Conservation (phyloP, 805 yeast species). For the Wickerhamomyces alni region DNA sequence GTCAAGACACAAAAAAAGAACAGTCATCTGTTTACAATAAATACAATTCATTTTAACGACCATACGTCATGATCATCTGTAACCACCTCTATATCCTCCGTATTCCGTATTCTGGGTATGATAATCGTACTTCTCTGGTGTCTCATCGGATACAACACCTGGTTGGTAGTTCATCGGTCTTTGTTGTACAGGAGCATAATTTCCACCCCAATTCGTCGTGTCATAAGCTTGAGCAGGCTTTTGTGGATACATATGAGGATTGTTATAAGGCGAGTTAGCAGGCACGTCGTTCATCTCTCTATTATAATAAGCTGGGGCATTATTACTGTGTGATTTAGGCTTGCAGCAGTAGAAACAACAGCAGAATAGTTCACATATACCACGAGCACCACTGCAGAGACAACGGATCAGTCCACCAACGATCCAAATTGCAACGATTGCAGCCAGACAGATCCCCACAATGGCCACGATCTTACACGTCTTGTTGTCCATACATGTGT, state of each 20-base stretch:
- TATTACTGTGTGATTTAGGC: neutral
- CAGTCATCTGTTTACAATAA: neutral
- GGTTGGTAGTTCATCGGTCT: constrained; percentile 8
- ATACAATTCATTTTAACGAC: no score
- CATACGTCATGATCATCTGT: neutral
- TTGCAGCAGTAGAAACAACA: constrained; percentile 37
- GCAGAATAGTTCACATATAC: constrained; percentile 46
- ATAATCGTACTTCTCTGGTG: neutral
- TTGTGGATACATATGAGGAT: constrained; percentile 19
- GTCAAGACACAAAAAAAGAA: neutral
- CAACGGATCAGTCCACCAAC: constrained; percentile 50
- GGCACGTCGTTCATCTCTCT: constrained; percentile 7
- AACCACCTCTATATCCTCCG: neutral
- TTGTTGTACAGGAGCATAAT: constrained; percentile 4
- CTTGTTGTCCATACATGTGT: constrained; percentile 72
- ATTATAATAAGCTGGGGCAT: neutral
- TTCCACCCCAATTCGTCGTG: constrained; percentile 1
- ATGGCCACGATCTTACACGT: constrained; percentile 74
- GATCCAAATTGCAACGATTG: constrained; percentile 49
- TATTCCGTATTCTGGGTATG: neutral
- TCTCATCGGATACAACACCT: constrained; percentile 15
- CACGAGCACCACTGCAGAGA: constrained; percentile 48
- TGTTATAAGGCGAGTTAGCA: constrained; percentile 10
- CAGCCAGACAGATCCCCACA: constrained; percentile 60
- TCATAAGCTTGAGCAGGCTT: constrained; percentile 4